Evolutionary conservation across 257 asterid species (phyloP).

Genomic region (Salvia rosmarinus): DNA sequence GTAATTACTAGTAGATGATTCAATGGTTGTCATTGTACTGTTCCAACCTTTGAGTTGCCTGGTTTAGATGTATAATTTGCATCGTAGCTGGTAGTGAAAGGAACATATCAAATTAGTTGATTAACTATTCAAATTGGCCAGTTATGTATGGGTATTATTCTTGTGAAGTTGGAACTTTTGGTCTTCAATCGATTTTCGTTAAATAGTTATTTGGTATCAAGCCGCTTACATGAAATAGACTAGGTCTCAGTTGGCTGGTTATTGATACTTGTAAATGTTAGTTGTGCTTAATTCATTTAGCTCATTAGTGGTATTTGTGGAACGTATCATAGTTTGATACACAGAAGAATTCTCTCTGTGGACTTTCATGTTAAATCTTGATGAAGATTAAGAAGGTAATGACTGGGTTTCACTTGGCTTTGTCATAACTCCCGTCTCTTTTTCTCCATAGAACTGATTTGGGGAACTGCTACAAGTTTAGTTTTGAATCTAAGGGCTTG

Average conservation of each 20-base stretch:
- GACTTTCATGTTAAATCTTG: neutral
- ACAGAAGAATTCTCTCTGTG: neutral
- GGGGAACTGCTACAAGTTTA: neutral
- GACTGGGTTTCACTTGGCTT: neutral
- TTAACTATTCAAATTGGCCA: neutral
- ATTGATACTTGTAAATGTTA: neutral
- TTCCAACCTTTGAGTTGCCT: conserved; percentile 10
- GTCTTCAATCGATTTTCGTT: neutral
- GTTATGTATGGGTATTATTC: neutral
- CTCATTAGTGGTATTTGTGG: neutral
- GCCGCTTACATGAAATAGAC: neutral
- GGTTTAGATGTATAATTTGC: neutral
- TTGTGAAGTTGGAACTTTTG: neutral
- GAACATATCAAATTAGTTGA: neutral
- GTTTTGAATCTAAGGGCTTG: neutral
- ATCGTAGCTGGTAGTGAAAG: neutral
- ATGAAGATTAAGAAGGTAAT: neutral
- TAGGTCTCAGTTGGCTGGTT: neutral
- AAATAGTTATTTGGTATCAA: neutral
- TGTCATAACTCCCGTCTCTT: neutral
- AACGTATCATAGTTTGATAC: neutral
- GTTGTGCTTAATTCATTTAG: neutral
- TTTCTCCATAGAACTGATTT: neutral
- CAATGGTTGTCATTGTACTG: neutral
- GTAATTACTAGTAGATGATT: neutral